phyloP scores from a whole-genome alignment of 257 asterid species.

The Linaria vulgaris region DNA sequence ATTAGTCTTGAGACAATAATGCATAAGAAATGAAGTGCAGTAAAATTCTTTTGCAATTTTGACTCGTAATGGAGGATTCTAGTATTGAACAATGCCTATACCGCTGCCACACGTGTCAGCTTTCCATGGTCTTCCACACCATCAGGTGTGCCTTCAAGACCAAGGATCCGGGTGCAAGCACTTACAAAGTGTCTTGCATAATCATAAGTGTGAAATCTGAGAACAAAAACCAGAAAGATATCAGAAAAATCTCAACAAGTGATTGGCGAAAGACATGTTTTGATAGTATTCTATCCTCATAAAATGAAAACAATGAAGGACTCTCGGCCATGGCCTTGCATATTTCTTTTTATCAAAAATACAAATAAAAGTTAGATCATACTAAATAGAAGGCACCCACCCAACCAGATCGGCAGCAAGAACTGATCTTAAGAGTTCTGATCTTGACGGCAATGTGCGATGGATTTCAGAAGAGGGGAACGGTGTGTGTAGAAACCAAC shows the following conservation, averaged over 20 bases:
- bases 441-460: slow-evolving; percentile 79
- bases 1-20: slow-evolving; percentile 19
- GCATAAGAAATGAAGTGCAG: neutral
- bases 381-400: slow-evolving; percentile 36
- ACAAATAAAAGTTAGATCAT: neutral
- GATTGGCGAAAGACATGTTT: neutral
- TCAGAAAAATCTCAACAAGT: slow-evolving; percentile 2
- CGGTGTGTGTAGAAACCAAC: slow-evolving; percentile 96
- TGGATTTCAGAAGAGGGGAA: slow-evolving; percentile 89
- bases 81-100: slow-evolving; percentile 29
- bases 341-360: too few relatives aligned
- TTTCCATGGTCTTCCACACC: slow-evolving; percentile 96
- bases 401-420: slow-evolving; percentile 92
- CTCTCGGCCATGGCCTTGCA: too few relatives aligned
- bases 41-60: slow-evolving; percentile 23
- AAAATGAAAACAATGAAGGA: neutral
- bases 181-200: slow-evolving; percentile 93
- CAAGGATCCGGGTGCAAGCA: slow-evolving; percentile 92
- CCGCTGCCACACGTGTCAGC: slow-evolving; percentile 94
- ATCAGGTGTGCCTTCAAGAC: slow-evolving; percentile 95
- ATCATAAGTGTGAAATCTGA: slow-evolving; percentile 87
- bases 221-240: slow-evolving; percentile 16
- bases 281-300: neutral
- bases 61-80: slow-evolving; percentile 19
- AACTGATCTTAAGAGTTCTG: slow-evolving; percentile 79